Percentiles rank a stretch among this genome's conserved stretches.
Conservation (phyloP, 23 red algal genomes). For the Gracilariopsis chorda region DNA sequence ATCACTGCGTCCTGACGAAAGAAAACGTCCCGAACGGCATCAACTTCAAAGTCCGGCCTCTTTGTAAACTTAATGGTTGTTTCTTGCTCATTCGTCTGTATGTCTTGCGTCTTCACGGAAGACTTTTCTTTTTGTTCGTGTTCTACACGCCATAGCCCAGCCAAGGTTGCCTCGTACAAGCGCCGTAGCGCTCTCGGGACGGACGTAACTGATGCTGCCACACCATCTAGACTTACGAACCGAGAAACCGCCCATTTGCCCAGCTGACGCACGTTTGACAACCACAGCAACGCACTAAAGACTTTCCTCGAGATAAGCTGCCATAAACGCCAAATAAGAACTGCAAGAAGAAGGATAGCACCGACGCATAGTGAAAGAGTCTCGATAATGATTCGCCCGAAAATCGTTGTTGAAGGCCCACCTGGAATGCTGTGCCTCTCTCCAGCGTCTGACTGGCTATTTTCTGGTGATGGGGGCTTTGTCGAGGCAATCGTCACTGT, state of each 20-base stretch:
- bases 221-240: background rate
- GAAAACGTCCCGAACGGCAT: background rate
- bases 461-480: background rate
- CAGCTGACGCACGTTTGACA: slow-evolving; percentile 35
- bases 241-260: slow-evolving; percentile 43
- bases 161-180: background rate
- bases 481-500: background rate
- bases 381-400: slow-evolving; percentile 34
- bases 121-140: background rate
- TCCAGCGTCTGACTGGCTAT: background rate
- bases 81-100: background rate
- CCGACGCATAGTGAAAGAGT: slow-evolving; percentile 31
- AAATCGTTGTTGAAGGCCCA: slow-evolving; percentile 18
- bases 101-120: background rate
- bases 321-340: slow-evolving; percentile 51
- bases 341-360: slow-evolving; percentile 39
- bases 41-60: background rate
- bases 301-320: slow-evolving; percentile 26
- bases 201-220: background rate
- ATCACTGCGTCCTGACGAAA: background rate
- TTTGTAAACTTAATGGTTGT: background rate
- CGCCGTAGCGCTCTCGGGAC: background rate
- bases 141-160: background rate
- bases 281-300: slow-evolving; percentile 35
- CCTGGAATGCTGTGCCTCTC: background rate